Conservation (phyloP, 805 yeast species). For the Schwanniomyces sp. region DNA sequence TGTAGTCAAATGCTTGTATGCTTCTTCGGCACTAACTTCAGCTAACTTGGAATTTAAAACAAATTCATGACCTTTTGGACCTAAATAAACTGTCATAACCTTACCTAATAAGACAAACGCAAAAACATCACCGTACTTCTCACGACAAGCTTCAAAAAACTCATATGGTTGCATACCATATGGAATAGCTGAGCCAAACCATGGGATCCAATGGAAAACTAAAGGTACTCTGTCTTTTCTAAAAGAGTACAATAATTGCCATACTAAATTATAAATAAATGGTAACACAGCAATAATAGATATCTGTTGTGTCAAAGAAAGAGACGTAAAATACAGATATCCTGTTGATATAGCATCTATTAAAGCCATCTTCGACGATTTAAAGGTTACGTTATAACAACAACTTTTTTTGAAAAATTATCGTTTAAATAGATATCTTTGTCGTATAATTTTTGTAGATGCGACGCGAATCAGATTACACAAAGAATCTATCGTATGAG, state of each 20-base stretch:
- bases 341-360: slow-evolving; percentile 14
- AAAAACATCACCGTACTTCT: slow-evolving; percentile 89
- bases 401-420: background rate
- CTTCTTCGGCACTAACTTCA: slow-evolving; percentile 95
- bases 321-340: slow-evolving; percentile 19
- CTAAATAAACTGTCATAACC: slow-evolving; percentile 92
- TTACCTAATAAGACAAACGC: slow-evolving; percentile 87
- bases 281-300: slow-evolving; percentile 48
- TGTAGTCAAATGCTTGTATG: slow-evolving; percentile 95
- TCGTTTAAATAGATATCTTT: background rate
- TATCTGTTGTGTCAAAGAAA: slow-evolving; percentile 26
- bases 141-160: slow-evolving; percentile 76
- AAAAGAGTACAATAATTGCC: slow-evolving; percentile 70
- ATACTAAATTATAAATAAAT: slow-evolving; percentile 59
- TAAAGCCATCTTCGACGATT: slow-evolving; percentile 22
- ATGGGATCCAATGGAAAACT: slow-evolving; percentile 90
- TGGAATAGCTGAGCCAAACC: slow-evolving; percentile 88
- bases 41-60: slow-evolving; percentile 85
- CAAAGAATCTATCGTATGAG: slow-evolving; percentile 2
- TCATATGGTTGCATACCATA: slow-evolving; percentile 95
- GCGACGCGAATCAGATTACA: slow-evolving; percentile 1
- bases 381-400: background rate
- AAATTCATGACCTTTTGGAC: slow-evolving; percentile 97
- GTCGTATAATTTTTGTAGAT: slow-evolving; percentile 1
- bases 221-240: slow-evolving; percentile 84